Percentiles rank a stretch among this genome's conserved stretches.
Evolutionary conservation across 768 basidiomycete species (phyloP).

Genomic region (Tulasnella calospora): DNA sequence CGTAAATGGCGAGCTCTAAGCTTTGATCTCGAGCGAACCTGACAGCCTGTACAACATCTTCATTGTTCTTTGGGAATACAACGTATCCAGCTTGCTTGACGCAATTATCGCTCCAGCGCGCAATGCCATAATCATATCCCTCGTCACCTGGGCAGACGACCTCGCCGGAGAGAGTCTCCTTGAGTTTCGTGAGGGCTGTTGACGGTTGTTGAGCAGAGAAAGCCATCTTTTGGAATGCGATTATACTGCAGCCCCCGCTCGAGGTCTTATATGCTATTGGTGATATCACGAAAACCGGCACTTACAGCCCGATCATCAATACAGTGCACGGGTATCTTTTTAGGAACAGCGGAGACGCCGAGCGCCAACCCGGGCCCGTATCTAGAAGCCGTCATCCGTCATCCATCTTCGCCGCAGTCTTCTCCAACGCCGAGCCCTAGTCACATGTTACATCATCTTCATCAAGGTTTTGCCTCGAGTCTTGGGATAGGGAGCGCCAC

Average conservation of each 20-base stretch:
- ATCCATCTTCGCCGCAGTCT: background rate
- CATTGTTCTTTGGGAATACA: constrained; percentile 28
- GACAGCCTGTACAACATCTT: constrained; percentile 30
- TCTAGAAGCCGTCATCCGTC: background rate
- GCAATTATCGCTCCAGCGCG: background rate
- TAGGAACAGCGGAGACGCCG: background rate
- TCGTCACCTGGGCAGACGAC: background rate
- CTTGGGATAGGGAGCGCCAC: too few relatives aligned
- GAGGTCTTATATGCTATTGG: background rate
- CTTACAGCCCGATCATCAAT: background rate
- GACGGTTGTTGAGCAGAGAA: background rate
- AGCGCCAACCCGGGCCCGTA: background rate
- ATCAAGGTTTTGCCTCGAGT: too few relatives aligned
- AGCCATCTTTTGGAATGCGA: background rate
- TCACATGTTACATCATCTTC: background rate
- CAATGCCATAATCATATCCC: background rate
- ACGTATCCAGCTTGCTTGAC: constrained; percentile 2
- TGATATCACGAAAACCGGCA: background rate
- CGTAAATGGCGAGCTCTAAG: constrained; percentile 33
- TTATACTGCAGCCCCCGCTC: background rate
- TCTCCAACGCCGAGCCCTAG: background rate
- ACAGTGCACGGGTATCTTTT: background rate
- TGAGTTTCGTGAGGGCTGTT: background rate
- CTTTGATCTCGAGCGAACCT: constrained; percentile 26
- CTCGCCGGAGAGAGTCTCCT: background rate